Evolutionary conservation across 2,329 filamentous ascomycete genomes (phyloP).

Genomic region (Verticillium nonalfalfae): DNA sequence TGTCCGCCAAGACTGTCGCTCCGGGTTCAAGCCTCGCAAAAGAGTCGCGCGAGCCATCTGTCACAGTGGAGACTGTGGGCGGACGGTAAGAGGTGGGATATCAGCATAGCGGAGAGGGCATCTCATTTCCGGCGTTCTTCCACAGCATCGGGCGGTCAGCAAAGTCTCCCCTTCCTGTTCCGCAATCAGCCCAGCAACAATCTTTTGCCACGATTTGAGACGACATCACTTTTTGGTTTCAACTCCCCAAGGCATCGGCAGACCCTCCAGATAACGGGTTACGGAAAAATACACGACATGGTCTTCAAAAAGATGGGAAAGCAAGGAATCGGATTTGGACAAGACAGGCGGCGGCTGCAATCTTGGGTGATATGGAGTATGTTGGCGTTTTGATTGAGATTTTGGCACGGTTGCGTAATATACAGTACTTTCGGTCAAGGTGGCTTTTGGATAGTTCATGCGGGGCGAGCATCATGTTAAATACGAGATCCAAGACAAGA

Average conservation of each 20-base stretch:
- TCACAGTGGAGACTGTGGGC: conserved; percentile 12
- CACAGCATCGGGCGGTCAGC: neutral
- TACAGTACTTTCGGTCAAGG: neutral
- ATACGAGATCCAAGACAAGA: neutral
- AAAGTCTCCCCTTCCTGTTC: conserved; percentile 1
- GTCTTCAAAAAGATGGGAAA: neutral
- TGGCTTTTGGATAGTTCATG: neutral
- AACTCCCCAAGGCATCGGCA: neutral
- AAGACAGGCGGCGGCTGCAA: neutral
- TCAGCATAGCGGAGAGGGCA: conserved; percentile 8
- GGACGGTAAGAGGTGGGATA: conserved; percentile 7
- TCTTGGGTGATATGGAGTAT: neutral
- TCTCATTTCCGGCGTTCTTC: conserved; percentile 1
- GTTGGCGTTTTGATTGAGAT: neutral
- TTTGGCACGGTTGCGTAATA: neutral
- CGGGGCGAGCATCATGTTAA: neutral
- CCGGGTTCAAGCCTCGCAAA: conserved; percentile 8
- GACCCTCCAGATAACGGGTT: neutral
- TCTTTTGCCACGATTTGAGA: neutral
- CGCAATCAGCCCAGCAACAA: conserved; percentile 2
- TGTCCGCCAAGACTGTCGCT: conserved; percentile 4
- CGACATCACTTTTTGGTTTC: neutral
- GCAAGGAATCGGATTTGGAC: neutral
- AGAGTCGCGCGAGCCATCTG: conserved; percentile 11
- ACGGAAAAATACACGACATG: conserved; percentile 1